phyloP scores from a whole-genome alignment of 768 basidiomycete species.

The Mycena albidolilacea region DNA sequence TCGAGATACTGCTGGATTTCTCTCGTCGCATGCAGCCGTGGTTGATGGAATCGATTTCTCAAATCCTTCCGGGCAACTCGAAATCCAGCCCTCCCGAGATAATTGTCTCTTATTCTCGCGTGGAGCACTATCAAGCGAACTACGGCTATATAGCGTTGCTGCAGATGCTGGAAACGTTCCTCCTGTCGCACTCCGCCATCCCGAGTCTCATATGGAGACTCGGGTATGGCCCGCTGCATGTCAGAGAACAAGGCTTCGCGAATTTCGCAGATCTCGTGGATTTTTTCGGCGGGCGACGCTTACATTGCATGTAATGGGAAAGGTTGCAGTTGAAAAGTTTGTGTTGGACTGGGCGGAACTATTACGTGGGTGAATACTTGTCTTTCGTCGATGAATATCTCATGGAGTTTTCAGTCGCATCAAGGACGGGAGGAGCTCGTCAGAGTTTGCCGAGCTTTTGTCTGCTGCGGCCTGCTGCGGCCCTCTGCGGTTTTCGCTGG shows the following conservation, averaged over 20 bases:
- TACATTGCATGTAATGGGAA: neutral
- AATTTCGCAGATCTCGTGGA: neutral
- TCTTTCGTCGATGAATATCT: neutral
- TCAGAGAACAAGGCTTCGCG: neutral
- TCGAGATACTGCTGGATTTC: neutral
- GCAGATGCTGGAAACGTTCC: neutral
- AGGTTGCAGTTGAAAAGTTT: neutral
- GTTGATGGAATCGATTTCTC: neutral
- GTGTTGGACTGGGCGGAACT: neutral
- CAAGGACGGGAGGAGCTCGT: no score
- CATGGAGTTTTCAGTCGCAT: no score
- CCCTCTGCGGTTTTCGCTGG: no score
- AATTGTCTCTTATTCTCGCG: neutral
- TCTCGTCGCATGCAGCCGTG: neutral
- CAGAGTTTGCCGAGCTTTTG: no score
- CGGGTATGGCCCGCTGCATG: neutral
- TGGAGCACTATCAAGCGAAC: neutral
- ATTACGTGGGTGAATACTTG: neutral
- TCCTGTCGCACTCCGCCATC: neutral
- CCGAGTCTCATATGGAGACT: neutral
- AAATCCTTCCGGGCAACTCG: neutral
- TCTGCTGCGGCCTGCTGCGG: no score
- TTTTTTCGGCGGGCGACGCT: neutral
- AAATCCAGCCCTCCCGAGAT: neutral
- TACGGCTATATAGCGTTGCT: neutral